Base-by-base conservation (phyloP, 805 yeast genomes). In the Wickerhamomyces canadensis region DNA sequence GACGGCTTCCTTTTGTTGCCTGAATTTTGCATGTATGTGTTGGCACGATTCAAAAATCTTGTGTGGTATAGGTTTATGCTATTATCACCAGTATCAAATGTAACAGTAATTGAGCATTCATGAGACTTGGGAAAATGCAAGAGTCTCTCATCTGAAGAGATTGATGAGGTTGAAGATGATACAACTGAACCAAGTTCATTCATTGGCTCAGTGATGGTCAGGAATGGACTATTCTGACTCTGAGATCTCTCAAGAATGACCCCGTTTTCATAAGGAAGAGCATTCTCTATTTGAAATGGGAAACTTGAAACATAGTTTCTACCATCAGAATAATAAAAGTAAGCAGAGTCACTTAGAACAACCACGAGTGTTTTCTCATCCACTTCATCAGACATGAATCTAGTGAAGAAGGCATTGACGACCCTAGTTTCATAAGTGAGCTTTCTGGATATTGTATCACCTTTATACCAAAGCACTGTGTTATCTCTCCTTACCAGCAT, bases 171-270 rank as follows among this genome's bases (percentile, higher is more conserved):
- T 2, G 88, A 77, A 0, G 87, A 76, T 0, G 91, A 78, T 1
- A 78, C 76, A 5, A 87, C 72, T 5, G 76, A 63, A 3, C 95
- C 87, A 39, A 84, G 68, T 4, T 85, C 93, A 2, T 76, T 74
- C 42, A 82, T 61, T 1, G 95, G 91, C 53, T 85, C 94, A 1
- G 78, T 68, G 41, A 87, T 54, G 0, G 94, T 78, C 36, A 86
- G 65, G 47, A 84, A 82, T 9, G 41, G 24, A 13, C 41, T 34
- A 11, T 29, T 14, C 6, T 33, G 24, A 18, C 34, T 29, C 32
- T 41, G 21, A 34, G 67, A 70, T 27, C 78, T 64, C 49, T 83
- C 84, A 17, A 84, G 49, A 0, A 88, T 60, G 4, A 86, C 52
- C 0, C 96, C 96, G 28, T 74, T 68, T 18, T 76, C 77, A 49